A percentile compares a stretch with the other conserved stretches of the same genome.
Conservation (phyloP, 1,139 yeast species). For the Geotrichum klebahnii region DNA sequence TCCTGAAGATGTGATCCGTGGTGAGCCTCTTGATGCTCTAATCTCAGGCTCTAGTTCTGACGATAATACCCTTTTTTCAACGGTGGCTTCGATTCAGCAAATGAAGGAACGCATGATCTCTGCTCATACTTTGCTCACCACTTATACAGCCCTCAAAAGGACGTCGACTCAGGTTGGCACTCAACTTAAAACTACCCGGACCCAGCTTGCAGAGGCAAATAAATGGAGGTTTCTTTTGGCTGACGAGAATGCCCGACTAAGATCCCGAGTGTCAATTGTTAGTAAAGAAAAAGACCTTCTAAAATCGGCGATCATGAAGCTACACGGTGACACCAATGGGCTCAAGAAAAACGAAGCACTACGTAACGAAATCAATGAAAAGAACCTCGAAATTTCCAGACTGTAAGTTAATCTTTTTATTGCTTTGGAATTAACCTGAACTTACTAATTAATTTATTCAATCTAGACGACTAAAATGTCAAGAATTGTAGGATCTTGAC, state of each 20-base stretch:
- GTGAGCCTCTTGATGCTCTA: background rate
- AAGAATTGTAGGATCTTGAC: too few species aligned
- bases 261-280: conserved; percentile 7
- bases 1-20: conserved; percentile 16
- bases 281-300: conserved; percentile 19
- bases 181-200: conserved; percentile 3
- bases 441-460: too few species aligned
- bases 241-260: conserved; percentile 17
- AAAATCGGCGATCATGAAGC: conserved; percentile 17
- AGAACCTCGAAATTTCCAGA: conserved; percentile 20
- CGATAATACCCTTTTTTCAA: too few species aligned
- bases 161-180: conserved; percentile 4
- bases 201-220: conserved; percentile 15
- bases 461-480: too few species aligned
- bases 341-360: conserved; percentile 20
- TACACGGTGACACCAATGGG: conserved; percentile 21
- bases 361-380: conserved; percentile 15
- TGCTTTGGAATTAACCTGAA: too few species aligned
- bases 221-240: conserved; percentile 17
- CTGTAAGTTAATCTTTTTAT: too few species aligned
- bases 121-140: conserved; percentile 16
- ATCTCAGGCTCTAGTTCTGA: too few species aligned
- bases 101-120: conserved; percentile 17
- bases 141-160: conserved; percentile 18
- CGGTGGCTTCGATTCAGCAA: conserved; percentile 2